A percentile compares a stretch with the other conserved stretches of the same genome.
phyloP scores from a whole-genome alignment of 2,329 filamentous ascomycete species.

The Pyricularia pennisetigena region DNA sequence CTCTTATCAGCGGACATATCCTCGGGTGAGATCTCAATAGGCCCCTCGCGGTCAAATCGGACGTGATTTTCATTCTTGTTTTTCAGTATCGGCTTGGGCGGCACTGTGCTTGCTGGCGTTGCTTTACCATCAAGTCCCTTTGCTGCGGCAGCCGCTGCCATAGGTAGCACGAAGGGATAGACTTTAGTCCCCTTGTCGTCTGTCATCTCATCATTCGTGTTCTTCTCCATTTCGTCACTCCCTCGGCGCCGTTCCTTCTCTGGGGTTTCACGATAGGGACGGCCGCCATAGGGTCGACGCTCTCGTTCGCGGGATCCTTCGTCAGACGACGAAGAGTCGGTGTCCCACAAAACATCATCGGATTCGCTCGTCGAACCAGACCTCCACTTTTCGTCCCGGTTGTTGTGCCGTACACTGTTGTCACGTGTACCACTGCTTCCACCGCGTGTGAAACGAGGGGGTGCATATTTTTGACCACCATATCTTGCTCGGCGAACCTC shows the following conservation, averaged over 20 bases:
- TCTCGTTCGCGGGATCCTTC: slow-evolving; percentile 7
- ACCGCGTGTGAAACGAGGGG: background rate
- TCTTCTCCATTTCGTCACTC: slow-evolving; percentile 1
- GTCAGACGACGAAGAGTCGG: slow-evolving; percentile 16
- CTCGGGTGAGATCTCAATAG: slow-evolving; percentile 28
- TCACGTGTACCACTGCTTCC: background rate
- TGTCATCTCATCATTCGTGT: slow-evolving; percentile 7
- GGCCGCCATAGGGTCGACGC: slow-evolving; percentile 5
- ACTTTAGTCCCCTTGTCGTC: slow-evolving; percentile 10
- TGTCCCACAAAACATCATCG: slow-evolving; percentile 17
- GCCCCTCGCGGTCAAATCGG: slow-evolving; percentile 37
- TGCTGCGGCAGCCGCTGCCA: slow-evolving; percentile 17
- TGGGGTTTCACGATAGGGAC: slow-evolving; percentile 5
- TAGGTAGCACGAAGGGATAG: slow-evolving; percentile 29
- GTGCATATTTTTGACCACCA: slow-evolving; percentile 10
- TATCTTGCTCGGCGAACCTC: slow-evolving; percentile 33
- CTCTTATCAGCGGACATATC: slow-evolving; percentile 18
- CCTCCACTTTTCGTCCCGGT: slow-evolving; percentile 10
- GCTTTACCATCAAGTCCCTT: slow-evolving; percentile 17
- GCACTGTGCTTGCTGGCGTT: slow-evolving; percentile 23
- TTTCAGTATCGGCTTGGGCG: slow-evolving; percentile 51
- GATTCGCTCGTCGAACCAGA: slow-evolving; percentile 11
- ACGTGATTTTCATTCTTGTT: slow-evolving; percentile 50
- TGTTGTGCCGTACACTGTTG: slow-evolving; percentile 10
- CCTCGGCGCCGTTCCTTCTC: background rate